These are phyloP conservation scores for Sclerotinia glacialis DNA, from an alignment of 2,329 filamentous ascomycete genomes.

Conservation along the genomic window DNA sequence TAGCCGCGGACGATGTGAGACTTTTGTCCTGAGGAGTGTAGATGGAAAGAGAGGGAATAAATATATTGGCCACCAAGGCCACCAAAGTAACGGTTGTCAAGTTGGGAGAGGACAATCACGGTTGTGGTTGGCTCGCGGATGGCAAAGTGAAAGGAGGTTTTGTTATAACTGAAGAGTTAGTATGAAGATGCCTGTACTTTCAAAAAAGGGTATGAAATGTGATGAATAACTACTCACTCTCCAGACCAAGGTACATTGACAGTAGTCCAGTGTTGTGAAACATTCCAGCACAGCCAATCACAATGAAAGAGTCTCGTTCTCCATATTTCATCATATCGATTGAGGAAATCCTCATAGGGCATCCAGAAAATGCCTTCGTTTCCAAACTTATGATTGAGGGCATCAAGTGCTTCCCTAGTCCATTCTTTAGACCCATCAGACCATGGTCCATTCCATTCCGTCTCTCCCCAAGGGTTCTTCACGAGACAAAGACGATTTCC, in stretches of 20 bases:
- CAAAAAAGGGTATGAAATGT: too few relatives aligned
- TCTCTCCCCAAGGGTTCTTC: slow-evolving; percentile 57
- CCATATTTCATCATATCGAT: slow-evolving; percentile 57
- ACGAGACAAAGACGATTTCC: slow-evolving; percentile 52
- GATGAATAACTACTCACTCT: slow-evolving; percentile 25
- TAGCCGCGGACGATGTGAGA: slow-evolving; percentile 52
- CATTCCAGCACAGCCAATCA: slow-evolving; percentile 49
- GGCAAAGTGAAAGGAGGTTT: slow-evolving; percentile 56
- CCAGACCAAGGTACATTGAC: slow-evolving; percentile 59
- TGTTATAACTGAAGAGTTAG: slow-evolving; percentile 47
- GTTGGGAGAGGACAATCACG: slow-evolving; percentile 53
- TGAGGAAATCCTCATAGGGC: slow-evolving; percentile 57
- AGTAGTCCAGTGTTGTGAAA: slow-evolving; percentile 57
- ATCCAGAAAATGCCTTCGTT: slow-evolving; percentile 63
- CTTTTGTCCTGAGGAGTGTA: slow-evolving; percentile 50
- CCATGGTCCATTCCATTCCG: slow-evolving; percentile 56
- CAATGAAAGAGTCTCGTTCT: slow-evolving; percentile 57
- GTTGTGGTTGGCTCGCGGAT: slow-evolving; percentile 53
- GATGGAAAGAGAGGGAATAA: slow-evolving; percentile 45
- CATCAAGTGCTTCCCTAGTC: slow-evolving; percentile 54
- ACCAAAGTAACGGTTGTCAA: slow-evolving; percentile 59
- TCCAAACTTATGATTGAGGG: slow-evolving; percentile 57
- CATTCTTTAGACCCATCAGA: slow-evolving; percentile 50
- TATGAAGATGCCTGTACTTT: background rate
- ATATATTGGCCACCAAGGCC: slow-evolving; percentile 57